Evolutionary conservation across 2,329 filamentous ascomycete species (phyloP), one percentile per base, ranked within the genome.

Genomic region (Epicoccum sorghinum): DNA sequence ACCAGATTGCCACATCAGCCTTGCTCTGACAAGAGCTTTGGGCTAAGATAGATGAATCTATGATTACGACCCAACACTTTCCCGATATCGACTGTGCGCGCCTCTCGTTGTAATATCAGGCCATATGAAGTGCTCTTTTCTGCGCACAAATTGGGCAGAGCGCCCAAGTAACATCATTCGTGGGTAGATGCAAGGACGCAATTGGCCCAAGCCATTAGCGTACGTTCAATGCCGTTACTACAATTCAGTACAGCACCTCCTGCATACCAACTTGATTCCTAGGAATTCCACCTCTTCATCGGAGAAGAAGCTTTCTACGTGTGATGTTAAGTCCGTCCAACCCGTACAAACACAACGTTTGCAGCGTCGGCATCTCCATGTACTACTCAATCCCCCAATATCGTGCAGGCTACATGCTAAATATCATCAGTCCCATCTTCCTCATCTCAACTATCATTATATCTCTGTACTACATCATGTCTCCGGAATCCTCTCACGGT

Each of bases 381-480:
- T 50, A 42, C 23, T 12, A 9, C 22, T 14, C 5, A 10, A 7
- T 40, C 7, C 4, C 5, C 0, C 6, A n/a, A 39, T 23, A 8
- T 25, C 8, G 9, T 14, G 10, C 14, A 13, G 10, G 14, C 10
- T 14, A 10, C 14, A 47, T 29, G 14, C 35, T 54, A 18, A 37
- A 29, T 7, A 29, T 7, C 8, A 13, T 3, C 23, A 65, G 65
- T 39, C 58, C 60, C 8, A 51, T 66, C 8, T 55, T 65, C 37
- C 40, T 64, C 39, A 5, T 57, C 2, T 62, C 53, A 3, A 41
- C 47, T 1, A 1, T 56, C 13, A 27, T 60, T 4, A 41, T 64
- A 12, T 40, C 58, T 2, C 0, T 57, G 12, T 48, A 53, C 25
- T 60, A 64, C 40, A 50, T 14, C 10, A 54, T 48, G 45, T 35